Evolutionary conservation across 1,284 basidiomycete genomes (phyloP), one percentile per base, ranked within the genome.

Genomic region (Thecaphora frezii): DNA sequence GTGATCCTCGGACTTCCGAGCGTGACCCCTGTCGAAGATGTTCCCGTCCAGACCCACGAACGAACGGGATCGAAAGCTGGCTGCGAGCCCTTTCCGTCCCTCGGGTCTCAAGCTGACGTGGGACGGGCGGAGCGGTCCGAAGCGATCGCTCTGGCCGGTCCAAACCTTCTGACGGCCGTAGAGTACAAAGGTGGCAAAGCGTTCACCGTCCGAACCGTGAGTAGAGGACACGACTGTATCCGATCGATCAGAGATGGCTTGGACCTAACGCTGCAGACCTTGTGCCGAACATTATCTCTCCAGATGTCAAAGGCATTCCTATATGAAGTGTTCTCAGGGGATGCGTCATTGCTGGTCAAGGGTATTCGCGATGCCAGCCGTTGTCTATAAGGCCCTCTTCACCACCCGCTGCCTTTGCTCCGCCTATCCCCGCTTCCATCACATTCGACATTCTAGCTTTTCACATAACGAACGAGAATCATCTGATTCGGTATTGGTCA

Each of bases 1-100:
- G 81, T 82, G 30, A 75, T 82, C 16, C 70, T 83, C 67, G 28
- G 54, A 46, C 71, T 55, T 1, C 70, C 66, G 40, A 77, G 70
- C 39, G 68, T 71, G 1, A 48, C 61, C 16, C 66, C 68, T 5
- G 69, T 70, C 14, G 73, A 56, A 26, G 75, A 62, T 30, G 71
- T 51, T 19, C 73, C 54, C 48, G 69, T 71, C 44, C 58, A 50
- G 21, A 46, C 24, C 9, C 71, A 71, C 18, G 38, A 30, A 8
- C 47, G 26, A 41, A 43, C 52, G 33, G n/a, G 10, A 9, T 5
- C n/a, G 44, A 19, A 8, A 5, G 24, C 12, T 7, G 19, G 8
- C 9, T 12, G 12, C 24, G 25, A 13, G 49, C 46, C 12, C n/a
- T 44, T n/a, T 37, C 46, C 19, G 44, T 21, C 40, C 3, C 44